A percentile compares a stretch with the other conserved stretches of the same genome.
Conservation (phyloP, 2,329 filamentous ascomycete species). For the Ophiostoma montium region DNA sequence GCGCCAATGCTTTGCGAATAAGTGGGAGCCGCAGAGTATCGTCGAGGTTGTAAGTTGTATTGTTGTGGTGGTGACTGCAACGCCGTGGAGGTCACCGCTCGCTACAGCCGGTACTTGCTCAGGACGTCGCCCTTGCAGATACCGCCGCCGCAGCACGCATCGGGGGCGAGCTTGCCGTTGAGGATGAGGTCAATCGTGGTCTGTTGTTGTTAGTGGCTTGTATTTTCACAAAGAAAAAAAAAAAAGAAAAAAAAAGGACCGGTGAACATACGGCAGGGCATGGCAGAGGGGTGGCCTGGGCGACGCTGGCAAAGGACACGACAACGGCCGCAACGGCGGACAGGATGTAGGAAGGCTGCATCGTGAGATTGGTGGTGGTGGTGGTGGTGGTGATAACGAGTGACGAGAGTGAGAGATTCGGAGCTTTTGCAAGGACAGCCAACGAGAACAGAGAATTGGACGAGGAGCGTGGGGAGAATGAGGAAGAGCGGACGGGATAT, state of each 20-base stretch:
- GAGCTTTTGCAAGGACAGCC: background rate
- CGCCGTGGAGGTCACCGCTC: background rate
- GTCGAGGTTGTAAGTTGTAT: background rate
- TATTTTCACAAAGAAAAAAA: no score
- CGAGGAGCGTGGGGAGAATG: no score
- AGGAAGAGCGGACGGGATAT: no score
- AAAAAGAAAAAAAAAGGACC: background rate
- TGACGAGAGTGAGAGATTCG: background rate
- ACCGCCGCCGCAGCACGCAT: constrained; percentile 40
- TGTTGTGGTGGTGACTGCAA: background rate
- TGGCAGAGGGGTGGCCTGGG: constrained; percentile 22
- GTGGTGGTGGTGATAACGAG: background rate
- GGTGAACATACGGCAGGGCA: constrained; percentile 24
- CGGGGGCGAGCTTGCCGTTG: constrained; percentile 30
- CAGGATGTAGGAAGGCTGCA: constrained; percentile 17
- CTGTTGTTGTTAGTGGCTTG: constrained; percentile 14
- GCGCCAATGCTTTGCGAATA: no score
- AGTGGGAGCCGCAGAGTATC: no score
- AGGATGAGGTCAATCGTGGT: constrained; percentile 30
- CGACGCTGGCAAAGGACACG: constrained; percentile 16
- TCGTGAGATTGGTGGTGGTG: constrained; percentile 3
- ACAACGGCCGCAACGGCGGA: constrained; percentile 12
- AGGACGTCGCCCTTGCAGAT: constrained; percentile 36
- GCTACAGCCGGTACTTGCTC: constrained; percentile 14
- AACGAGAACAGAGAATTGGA: background rate